Evolutionary conservation across 805 yeast species (phyloP).

Genomic region (Candida michaelii): DNA sequence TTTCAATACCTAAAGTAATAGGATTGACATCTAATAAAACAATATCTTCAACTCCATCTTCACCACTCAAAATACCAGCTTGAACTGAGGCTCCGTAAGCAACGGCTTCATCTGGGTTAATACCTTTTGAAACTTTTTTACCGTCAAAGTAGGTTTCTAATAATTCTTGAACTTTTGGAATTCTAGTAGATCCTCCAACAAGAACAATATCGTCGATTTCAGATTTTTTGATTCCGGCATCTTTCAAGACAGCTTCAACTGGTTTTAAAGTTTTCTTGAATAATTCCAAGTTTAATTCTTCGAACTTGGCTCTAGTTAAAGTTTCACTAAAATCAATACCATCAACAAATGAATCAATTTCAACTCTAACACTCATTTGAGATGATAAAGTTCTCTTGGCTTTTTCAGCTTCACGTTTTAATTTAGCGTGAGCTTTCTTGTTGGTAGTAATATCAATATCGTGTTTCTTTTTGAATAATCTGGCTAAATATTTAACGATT

Average conservation of each 20-base stretch:
- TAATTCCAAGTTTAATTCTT: conserved; percentile 46
- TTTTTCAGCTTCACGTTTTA: conserved; percentile 50
- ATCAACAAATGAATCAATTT: conserved; percentile 49
- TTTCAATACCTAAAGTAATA: conserved; percentile 98
- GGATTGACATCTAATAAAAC: conserved; percentile 97
- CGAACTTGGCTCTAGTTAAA: conserved; percentile 47
- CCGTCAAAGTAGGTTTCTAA: conserved; percentile 56
- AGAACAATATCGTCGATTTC: conserved; percentile 48
- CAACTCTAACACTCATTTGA: conserved; percentile 52
- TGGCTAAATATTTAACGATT: conserved; percentile 42
- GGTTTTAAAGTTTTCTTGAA: conserved; percentile 49
- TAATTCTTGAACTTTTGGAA: conserved; percentile 50
- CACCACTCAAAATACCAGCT: conserved; percentile 97
- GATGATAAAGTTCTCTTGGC: conserved; percentile 50
- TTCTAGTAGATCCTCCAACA: conserved; percentile 52
- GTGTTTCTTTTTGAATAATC: conserved; percentile 47
- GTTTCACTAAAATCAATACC: conserved; percentile 50
- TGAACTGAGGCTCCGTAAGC: conserved; percentile 88
- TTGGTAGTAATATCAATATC: conserved; percentile 41
- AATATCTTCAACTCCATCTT: conserved; percentile 94
- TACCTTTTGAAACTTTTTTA: conserved; percentile 49
- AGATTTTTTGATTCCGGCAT: conserved; percentile 45
- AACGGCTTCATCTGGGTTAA: conserved; percentile 52
- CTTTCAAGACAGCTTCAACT: conserved; percentile 47
- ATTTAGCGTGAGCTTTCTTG: conserved; percentile 44